These are phyloP conservation scores for Boletus rex-veris DNA, from an alignment of 768 basidiomycete genomes.

Conservation along the genomic window DNA sequence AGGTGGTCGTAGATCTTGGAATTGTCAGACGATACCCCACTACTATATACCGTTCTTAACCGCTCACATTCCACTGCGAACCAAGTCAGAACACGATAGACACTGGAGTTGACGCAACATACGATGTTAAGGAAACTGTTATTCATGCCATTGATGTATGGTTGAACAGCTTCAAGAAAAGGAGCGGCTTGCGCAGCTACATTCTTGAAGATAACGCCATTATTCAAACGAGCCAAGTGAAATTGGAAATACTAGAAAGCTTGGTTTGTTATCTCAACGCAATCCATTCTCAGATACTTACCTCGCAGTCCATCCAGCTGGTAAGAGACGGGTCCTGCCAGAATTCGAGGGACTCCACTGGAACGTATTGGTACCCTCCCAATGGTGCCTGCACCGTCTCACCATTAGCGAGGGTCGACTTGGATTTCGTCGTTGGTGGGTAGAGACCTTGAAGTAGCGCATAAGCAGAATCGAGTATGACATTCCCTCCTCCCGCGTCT, in stretches of 20 bases:
- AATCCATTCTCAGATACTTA: constrained; percentile 14
- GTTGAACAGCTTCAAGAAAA: constrained; percentile 63
- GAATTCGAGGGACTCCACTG: constrained; percentile 57
- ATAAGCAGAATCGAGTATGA: constrained; percentile 79
- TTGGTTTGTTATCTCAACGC: not conserved
- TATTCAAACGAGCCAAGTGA: constrained; percentile 24
- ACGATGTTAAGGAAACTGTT: constrained; percentile 65
- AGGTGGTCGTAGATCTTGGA: constrained; percentile 72
- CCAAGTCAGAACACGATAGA: constrained; percentile 7
- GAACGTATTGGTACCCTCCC: constrained; percentile 85
- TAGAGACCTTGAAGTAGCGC: constrained; percentile 82
- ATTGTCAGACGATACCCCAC: not conserved
- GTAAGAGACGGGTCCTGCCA: constrained; percentile 59
- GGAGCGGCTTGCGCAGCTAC: constrained; percentile 51
- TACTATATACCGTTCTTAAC: not conserved
- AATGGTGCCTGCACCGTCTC: constrained; percentile 67
- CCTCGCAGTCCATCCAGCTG: constrained; percentile 67
- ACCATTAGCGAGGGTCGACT: constrained; percentile 70
- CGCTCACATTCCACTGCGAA: constrained; percentile 69
- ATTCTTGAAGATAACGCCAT: constrained; percentile 47
- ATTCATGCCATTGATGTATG: constrained; percentile 65
- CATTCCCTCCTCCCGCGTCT: constrained; percentile 76
- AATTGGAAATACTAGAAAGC: constrained; percentile 24
- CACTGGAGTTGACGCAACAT: constrained; percentile 26
- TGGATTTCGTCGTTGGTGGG: constrained; percentile 66